Evolutionary conservation across 768 basidiomycete species (phyloP).

Genomic region (Pleurotus djamor): DNA sequence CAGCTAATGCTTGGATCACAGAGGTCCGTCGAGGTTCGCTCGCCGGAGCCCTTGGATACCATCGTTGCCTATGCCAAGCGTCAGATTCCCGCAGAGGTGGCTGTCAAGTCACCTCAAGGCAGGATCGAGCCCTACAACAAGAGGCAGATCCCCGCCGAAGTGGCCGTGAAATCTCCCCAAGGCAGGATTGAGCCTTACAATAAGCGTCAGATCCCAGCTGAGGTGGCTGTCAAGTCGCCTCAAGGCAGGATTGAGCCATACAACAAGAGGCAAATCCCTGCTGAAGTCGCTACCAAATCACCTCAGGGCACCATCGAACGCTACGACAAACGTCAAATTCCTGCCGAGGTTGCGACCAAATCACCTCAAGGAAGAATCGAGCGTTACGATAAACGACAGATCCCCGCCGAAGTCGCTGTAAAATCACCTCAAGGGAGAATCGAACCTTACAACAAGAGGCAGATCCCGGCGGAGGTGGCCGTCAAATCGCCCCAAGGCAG

Average conservation of each 20-base stretch:
- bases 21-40: constrained; percentile 22
- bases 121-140: constrained; percentile 16
- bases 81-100: constrained; percentile 24
- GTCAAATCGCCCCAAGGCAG: constrained; percentile 18
- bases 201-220: constrained; percentile 15
- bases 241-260: constrained; percentile 28
- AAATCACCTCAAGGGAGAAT: constrained; percentile 24
- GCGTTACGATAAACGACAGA: constrained; percentile 19
- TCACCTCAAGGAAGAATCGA: constrained; percentile 24
- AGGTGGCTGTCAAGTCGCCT: constrained; percentile 29
- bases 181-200: constrained; percentile 16
- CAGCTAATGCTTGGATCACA: constrained; percentile 5
- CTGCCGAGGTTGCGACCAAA: constrained; percentile 21
- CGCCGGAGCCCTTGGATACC: constrained; percentile 30
- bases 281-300: constrained; percentile 8
- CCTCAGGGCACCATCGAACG: constrained; percentile 10
- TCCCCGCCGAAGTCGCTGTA: constrained; percentile 4
- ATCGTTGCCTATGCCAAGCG: constrained; percentile 43
- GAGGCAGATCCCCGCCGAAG: constrained; percentile 26
- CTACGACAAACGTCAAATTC: constrained; percentile 19
- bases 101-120: constrained; percentile 21
- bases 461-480: constrained; percentile 20
- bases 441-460: constrained; percentile 18
- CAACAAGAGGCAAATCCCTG: constrained; percentile 10
- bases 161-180: constrained; percentile 19